phyloP scores from a whole-genome alignment of 148 eudicot genomes.

The Silene conica region DNA sequence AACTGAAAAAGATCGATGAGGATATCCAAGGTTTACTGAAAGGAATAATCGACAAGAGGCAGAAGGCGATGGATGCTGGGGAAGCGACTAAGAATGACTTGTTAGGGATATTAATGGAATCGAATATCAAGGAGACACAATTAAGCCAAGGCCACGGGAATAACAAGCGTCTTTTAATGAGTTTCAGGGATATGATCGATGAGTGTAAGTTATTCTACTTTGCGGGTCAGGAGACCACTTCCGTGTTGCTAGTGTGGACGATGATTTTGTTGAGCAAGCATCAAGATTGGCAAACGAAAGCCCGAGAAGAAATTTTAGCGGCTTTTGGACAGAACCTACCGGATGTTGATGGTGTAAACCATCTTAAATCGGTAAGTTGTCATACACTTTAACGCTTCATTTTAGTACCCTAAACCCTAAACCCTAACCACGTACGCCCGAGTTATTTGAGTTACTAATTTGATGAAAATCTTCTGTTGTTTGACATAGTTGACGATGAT shows the following conservation, averaged over 20 bases:
- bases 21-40: slow-evolving; percentile 20
- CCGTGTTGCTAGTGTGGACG: slow-evolving; percentile 32
- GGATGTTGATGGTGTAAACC: slow-evolving; percentile 29
- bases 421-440: no score
- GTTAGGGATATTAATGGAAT: slow-evolving; percentile 34
- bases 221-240: slow-evolving; percentile 45
- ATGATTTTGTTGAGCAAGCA: slow-evolving; percentile 37
- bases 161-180: slow-evolving; percentile 22
- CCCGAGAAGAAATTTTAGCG: slow-evolving; percentile 31
- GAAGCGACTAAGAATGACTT: slow-evolving; percentile 25
- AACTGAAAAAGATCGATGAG: slow-evolving; percentile 9
- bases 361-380: not conserved
- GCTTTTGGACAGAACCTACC: slow-evolving; percentile 34
- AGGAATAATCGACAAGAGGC: slow-evolving; percentile 25
- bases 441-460: no score
- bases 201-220: slow-evolving; percentile 42
- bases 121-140: slow-evolving; percentile 16
- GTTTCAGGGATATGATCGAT: slow-evolving; percentile 29
- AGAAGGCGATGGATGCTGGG: slow-evolving; percentile 32
- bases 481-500: slow-evolving; percentile 46
- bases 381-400: no score
- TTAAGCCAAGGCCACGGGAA: not conserved
- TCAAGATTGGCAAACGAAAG: slow-evolving; percentile 35
- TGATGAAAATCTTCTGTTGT: no score
- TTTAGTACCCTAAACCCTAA: no score